phyloP scores from a whole-genome alignment of 441 rosid genomes.

The Gossypium laxum region DNA sequence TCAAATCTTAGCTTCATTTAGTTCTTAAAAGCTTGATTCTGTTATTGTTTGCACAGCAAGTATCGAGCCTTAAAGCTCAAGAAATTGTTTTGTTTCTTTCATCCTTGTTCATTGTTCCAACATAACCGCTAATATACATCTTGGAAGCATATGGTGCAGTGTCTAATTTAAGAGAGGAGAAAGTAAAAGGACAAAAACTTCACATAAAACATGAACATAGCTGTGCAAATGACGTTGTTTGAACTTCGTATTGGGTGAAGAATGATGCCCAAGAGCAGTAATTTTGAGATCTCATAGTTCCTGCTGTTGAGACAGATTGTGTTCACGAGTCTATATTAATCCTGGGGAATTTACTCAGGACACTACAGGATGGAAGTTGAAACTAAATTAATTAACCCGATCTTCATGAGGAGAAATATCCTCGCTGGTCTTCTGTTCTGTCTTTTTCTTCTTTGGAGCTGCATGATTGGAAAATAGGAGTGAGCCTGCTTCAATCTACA shows the following conservation, averaged over 20 bases:
- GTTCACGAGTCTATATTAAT: not conserved
- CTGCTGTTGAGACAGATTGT: not conserved
- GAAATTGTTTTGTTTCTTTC: no score
- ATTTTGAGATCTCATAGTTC: not conserved
- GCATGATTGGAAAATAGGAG: slow-evolving; percentile 20
- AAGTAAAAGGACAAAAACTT: not conserved
- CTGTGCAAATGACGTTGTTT: not conserved
- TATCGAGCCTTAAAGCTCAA: no score
- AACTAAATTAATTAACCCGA: not conserved
- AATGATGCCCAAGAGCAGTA: not conserved
- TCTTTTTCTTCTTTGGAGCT: slow-evolving; percentile 27
- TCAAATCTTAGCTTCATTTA: no score
- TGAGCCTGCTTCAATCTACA: slow-evolving; percentile 13
- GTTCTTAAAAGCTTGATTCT: no score
- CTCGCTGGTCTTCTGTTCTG: slow-evolving; percentile 3
- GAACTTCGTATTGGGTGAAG: not conserved
- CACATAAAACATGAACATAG: not conserved
- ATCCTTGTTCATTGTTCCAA: no score
- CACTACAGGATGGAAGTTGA: not conserved
- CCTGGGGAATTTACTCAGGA: not conserved
- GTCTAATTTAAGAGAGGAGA: not conserved
- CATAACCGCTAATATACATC: not conserved
- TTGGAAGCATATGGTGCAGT: not conserved
- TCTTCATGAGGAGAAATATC: slow-evolving; percentile 33
- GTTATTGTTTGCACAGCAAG: no score